phyloP scores from a whole-genome alignment of 2,329 filamentous ascomycete species.

The Dactylellina leptospora region DNA sequence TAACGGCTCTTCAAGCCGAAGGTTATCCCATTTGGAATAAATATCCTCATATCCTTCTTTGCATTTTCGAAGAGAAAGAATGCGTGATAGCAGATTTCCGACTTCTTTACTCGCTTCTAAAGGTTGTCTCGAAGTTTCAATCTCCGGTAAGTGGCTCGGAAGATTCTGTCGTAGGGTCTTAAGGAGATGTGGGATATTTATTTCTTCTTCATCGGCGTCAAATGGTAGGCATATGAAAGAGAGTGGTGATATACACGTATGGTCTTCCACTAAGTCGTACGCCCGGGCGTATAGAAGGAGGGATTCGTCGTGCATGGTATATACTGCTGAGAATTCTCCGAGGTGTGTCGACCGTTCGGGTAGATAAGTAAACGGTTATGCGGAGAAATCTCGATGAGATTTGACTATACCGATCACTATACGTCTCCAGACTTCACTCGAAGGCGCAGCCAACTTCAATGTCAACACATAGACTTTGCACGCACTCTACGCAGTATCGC shows the following conservation, averaged over 20 bases:
- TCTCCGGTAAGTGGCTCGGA: neutral
- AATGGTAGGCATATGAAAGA: constrained; percentile 47
- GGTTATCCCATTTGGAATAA: neutral
- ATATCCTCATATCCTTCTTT: neutral
- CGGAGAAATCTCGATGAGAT: neutral
- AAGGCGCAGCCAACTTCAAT: neutral
- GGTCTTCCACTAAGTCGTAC: constrained; percentile 47
- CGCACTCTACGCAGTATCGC: too few relatives aligned
- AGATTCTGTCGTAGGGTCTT: neutral
- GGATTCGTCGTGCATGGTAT: constrained; percentile 32
- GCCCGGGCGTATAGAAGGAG: constrained; percentile 39
- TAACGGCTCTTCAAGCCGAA: constrained; percentile 25
- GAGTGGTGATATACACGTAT: constrained; percentile 47
- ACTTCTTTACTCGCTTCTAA: constrained; percentile 34
- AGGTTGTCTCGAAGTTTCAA: neutral
- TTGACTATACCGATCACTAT: neutral
- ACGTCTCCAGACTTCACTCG: too few relatives aligned
- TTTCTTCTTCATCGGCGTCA: constrained; percentile 25
- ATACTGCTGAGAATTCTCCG: too few relatives aligned
- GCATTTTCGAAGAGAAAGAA: constrained; percentile 19
- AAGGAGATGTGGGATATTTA: neutral
- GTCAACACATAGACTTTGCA: neutral
- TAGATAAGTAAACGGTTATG: neutral
- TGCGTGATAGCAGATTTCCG: constrained; percentile 11
- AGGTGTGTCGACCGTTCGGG: too few relatives aligned